These are phyloP conservation scores for Starmerella sirachaensis DNA, from an alignment of 805 yeast genomes.

Conservation along the genomic window DNA sequence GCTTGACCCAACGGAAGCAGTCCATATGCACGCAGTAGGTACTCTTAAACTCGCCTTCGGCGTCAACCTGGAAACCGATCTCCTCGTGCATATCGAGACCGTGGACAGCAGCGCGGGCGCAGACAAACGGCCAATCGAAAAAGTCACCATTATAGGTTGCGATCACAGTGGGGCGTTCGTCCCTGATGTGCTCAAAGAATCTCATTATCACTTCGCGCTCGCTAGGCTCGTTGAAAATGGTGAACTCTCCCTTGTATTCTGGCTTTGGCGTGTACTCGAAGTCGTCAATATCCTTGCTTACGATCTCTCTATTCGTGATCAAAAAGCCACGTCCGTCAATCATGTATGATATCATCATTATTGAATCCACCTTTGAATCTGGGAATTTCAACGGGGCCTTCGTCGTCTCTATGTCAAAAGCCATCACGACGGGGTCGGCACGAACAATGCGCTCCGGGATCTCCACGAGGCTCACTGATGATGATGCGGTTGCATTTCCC, in stretches of 20 bases:
- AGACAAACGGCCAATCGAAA: slow-evolving; percentile 98
- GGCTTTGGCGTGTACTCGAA: slow-evolving; percentile 97
- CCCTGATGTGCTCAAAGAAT: slow-evolving; percentile 84
- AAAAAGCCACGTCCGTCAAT: slow-evolving; percentile 93
- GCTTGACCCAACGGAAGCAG: slow-evolving; percentile 93
- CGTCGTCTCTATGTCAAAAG: slow-evolving; percentile 96
- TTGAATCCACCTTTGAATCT: slow-evolving; percentile 75
- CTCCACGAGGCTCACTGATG: slow-evolving; percentile 53
- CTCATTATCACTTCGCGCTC: slow-evolving; percentile 62
- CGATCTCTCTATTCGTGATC: slow-evolving; percentile 88
- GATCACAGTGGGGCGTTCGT: slow-evolving; percentile 85
- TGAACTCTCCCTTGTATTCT: slow-evolving; percentile 81
- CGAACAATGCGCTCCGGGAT: slow-evolving; percentile 71
- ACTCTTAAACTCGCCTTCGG: slow-evolving; percentile 87
- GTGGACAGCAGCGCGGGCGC: slow-evolving; percentile 70
- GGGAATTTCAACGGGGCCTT: slow-evolving; percentile 95
- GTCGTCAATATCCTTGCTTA: slow-evolving; percentile 88
- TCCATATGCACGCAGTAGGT: slow-evolving; percentile 94
- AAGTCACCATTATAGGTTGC: slow-evolving; percentile 98
- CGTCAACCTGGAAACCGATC: slow-evolving; percentile 88
- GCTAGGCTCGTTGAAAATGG: slow-evolving; percentile 79
- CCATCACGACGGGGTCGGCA: slow-evolving; percentile 94
- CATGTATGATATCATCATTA: slow-evolving; percentile 99
- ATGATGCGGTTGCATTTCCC: slow-evolving; percentile 14
- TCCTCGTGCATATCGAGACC: slow-evolving; percentile 82